Percentiles rank a stretch among this genome's conserved stretches.
phyloP scores from a whole-genome alignment of 139 green algal genomes.

The Desmodesmus armatus region DNA sequence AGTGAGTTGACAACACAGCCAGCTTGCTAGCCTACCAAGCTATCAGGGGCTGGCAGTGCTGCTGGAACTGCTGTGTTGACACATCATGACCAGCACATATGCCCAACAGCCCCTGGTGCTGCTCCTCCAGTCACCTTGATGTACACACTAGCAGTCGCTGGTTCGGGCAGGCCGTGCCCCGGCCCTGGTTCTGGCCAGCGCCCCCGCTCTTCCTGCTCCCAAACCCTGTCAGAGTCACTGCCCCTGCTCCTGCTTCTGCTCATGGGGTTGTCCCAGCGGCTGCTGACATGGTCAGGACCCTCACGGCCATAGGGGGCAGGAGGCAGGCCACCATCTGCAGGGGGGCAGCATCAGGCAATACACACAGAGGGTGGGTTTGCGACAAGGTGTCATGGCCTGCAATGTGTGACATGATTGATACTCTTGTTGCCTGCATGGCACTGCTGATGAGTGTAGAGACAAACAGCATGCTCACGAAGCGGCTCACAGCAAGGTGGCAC shows the following conservation, averaged over 20 bases:
- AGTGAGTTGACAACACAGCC: not conserved
- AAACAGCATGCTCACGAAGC: too few relatives aligned
- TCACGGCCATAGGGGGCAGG: not conserved
- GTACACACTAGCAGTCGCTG: constrained; percentile 19
- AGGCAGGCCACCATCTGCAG: not conserved
- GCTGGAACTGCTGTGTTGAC: not conserved
- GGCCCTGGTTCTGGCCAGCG: not conserved
- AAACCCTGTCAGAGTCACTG: constrained; percentile 20
- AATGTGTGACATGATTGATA: too few relatives aligned
- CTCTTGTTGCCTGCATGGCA: too few relatives aligned
- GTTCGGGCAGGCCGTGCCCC: not conserved
- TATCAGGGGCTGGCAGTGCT: not conserved
- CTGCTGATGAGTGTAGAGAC: too few relatives aligned
- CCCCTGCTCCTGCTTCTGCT: not conserved
- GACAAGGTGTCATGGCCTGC: not conserved
- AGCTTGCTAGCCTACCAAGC: not conserved
- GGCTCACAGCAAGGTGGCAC: too few relatives aligned
- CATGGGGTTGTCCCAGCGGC: not conserved
- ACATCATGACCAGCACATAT: not conserved
- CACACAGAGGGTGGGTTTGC: not conserved
- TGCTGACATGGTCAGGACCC: not conserved
- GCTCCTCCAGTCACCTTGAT: constrained; percentile 25
- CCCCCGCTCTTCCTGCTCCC: not conserved
- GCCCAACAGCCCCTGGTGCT: not conserved
- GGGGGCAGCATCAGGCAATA: not conserved